These are phyloP conservation scores for Xylariaceae sp. DNA, from an alignment of 2,329 filamentous ascomycete genomes.

Conservation along the genomic window DNA sequence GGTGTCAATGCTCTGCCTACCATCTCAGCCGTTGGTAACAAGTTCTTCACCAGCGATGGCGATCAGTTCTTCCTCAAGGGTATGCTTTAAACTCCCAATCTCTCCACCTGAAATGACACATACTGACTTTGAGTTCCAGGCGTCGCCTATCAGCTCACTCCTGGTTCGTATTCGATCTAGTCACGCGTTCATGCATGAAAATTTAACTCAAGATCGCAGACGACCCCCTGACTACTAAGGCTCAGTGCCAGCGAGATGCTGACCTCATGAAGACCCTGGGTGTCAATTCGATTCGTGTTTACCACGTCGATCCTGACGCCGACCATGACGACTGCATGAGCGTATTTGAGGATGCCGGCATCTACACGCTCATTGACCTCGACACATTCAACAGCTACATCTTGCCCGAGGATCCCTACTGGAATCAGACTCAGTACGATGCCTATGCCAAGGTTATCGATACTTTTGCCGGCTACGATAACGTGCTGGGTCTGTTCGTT, in stretches of 20 bases:
- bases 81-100: slow-evolving; percentile 30
- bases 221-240: slow-evolving; percentile 72
- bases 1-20: slow-evolving; percentile 41
- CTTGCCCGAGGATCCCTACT: slow-evolving; percentile 57
- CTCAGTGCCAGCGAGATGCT: slow-evolving; percentile 74
- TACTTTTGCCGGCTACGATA: slow-evolving; percentile 71
- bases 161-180: slow-evolving; percentile 28
- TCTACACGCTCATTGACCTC: slow-evolving; percentile 81
- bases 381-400: slow-evolving; percentile 72
- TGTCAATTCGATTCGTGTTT: slow-evolving; percentile 80
- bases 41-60: slow-evolving; percentile 80
- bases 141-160: slow-evolving; percentile 64
- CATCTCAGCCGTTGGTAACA: slow-evolving; percentile 63
- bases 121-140: slow-evolving; percentile 42
- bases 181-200: not conserved
- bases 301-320: slow-evolving; percentile 71
- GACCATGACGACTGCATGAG: slow-evolving; percentile 79
- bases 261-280: slow-evolving; percentile 74
- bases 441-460: slow-evolving; percentile 71
- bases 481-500: slow-evolving; percentile 78
- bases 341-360: slow-evolving; percentile 72
- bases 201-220: slow-evolving; percentile 32
- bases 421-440: slow-evolving; percentile 69
- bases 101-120: not conserved
- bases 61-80: slow-evolving; percentile 83